Percentiles rank a stretch among this genome's conserved stretches.
Conservation (phyloP, 495 filamentous ascomycete genomes). For the Hamigera avellanea region DNA sequence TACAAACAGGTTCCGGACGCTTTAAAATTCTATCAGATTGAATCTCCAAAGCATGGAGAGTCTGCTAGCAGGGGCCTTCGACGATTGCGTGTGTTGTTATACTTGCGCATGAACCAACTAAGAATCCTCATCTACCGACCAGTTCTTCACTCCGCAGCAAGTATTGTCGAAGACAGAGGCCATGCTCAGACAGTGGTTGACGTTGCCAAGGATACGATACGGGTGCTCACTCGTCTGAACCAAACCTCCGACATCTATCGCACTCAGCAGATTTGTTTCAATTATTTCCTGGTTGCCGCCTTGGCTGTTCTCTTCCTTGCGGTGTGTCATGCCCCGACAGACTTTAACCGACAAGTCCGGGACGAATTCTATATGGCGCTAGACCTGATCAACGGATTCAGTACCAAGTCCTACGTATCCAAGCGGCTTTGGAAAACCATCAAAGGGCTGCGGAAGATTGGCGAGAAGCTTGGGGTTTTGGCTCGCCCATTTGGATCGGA, state of each 20-base stretch:
- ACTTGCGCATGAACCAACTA: conserved; percentile 69
- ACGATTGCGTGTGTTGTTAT: conserved; percentile 43
- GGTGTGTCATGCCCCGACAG: conserved; percentile 66
- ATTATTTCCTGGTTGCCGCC: conserved; percentile 75
- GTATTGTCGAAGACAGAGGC: conserved; percentile 58
- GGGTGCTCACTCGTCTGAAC: conserved; percentile 61
- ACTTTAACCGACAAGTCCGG: conserved; percentile 63
- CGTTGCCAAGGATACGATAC: conserved; percentile 70
- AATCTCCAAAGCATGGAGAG: conserved; percentile 30
- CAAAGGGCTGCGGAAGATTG: conserved; percentile 66
- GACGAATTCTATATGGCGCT: conserved; percentile 82
- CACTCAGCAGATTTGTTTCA: conserved; percentile 69
- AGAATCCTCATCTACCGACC: conserved; percentile 75
- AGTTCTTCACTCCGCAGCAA: conserved; percentile 63
- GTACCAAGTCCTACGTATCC: conserved; percentile 64
- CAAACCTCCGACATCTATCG: conserved; percentile 73
- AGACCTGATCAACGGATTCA: conserved; percentile 70
- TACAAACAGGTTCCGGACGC: conserved; percentile 50
- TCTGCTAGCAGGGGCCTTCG: conserved; percentile 33
- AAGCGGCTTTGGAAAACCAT: conserved; percentile 77
- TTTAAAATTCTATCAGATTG: conserved; percentile 47
- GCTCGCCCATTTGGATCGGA: conserved; percentile 29
- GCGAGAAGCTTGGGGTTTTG: conserved; percentile 64
- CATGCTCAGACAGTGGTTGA: conserved; percentile 63
- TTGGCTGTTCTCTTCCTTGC: conserved; percentile 76